Base-by-base conservation (phyloP, 805 yeast species). In the Candida sphagnicola region DNA sequence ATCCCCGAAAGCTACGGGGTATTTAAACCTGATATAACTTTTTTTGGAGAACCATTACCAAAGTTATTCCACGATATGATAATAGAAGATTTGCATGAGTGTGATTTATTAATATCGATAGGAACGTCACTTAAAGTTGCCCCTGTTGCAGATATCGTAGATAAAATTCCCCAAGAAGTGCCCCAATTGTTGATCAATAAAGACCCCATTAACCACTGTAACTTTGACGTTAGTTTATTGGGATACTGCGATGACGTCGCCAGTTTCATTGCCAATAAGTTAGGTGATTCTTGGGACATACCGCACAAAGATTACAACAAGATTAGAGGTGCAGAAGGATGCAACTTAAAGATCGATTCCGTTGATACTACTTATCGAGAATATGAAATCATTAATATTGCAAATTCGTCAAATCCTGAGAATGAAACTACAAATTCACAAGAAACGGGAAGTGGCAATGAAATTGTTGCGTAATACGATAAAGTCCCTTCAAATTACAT, bases 1-100 rank as follows among this genome's bases (percentile, higher is more conserved):
- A 44, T 59, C 21, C 47, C 51, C 3, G 62, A 59, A 38, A 55
- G 58, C 34, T 56, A 47, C 39, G 63, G 66, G 11, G 90, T 67
- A 72, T 85, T 65, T 87, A 89, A 89, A 54, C 95, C 95, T 1
- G 95, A 88, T 56, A 89, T 93, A 44, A 95, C 91, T 32, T 76
- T 82, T 19, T 87, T 89, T 34, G 95, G 95, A 0, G 77, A 78
- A 37, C 76, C 85, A 3, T 75, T 88, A 4, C 82, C 82, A 13
- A 47, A 38, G 12, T 42, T 53, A 17, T 69, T 58, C 45, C 70
- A 68, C 45, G 55, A 54, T 35, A 44, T 44, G 28, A 56, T 67
- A 26, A 42, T 42, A 12, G 45, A 70, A 2, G 96, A 89, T 57
- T 58, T 85, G 42, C 60, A 70, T 8, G 73, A 72, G 28, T 89